These are phyloP conservation scores for Calonectria pteridis DNA, from an alignment of 2,329 filamentous ascomycete species.

Conservation along the genomic window DNA sequence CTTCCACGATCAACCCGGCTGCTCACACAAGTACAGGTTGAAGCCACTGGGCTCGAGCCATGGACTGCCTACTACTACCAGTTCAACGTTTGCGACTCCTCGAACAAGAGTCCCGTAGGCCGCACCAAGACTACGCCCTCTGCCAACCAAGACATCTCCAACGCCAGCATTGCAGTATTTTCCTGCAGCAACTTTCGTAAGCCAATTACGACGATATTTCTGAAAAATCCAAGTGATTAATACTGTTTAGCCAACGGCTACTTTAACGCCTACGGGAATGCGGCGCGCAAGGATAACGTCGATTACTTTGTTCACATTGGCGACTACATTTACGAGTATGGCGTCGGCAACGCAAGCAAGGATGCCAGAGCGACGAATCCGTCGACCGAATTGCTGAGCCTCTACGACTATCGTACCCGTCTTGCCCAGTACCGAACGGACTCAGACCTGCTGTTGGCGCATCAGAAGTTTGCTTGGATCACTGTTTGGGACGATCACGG, in stretches of 20 bases:
- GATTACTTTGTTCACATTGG: conserved; percentile 1
- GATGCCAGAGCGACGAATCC: conserved; percentile 1
- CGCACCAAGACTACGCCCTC: neutral
- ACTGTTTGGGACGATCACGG: conserved; percentile 1
- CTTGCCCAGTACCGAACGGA: neutral
- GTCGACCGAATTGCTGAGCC: neutral
- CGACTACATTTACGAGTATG: conserved; percentile 5
- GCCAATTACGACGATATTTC: neutral
- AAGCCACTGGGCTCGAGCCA: neutral
- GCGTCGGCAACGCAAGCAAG: neutral
- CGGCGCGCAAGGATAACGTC: neutral
- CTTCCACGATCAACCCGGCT: too few relatives aligned
- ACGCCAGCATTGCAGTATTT: neutral
- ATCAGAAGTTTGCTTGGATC: neutral
- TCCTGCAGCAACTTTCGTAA: conserved; percentile 7
- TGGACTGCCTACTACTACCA: conserved; percentile 2
- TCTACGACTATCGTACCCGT: neutral
- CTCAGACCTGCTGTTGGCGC: neutral
- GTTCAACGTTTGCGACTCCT: neutral
- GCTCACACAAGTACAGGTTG: neutral
- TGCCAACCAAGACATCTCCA: neutral
- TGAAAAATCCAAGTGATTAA: neutral
- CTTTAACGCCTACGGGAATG: conserved; percentile 1
- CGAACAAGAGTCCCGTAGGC: neutral
- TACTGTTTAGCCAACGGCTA: neutral